phyloP scores from a whole-genome alignment of 23 red algal species.

The Agarophyton chilense region DNA sequence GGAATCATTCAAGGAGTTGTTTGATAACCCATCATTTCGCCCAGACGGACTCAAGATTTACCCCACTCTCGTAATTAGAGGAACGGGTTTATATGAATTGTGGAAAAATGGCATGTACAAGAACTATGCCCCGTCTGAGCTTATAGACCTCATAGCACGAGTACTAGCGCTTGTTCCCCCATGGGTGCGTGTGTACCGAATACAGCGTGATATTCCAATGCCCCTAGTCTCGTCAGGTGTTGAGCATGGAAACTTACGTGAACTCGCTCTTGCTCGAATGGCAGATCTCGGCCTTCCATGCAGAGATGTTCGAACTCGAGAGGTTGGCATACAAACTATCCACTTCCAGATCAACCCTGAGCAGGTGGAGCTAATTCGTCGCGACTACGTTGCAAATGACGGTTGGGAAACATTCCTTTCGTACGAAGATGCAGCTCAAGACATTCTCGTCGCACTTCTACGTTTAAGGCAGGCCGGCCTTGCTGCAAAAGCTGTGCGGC shows the following conservation, averaged over 20 bases:
- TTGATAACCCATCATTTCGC: conserved; percentile 99
- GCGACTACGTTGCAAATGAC: conserved; percentile 98
- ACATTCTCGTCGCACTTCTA: conserved; percentile 94
- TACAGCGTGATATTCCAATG: conserved; percentile 99
- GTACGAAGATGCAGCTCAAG: conserved; percentile 94
- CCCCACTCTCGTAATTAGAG: conserved; percentile 91
- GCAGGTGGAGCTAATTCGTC: conserved; percentile 89
- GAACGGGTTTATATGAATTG: conserved; percentile 97
- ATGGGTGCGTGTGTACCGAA: conserved; percentile 97
- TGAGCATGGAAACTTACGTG: conserved; percentile 95
- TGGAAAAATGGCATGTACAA: conserved; percentile 94
- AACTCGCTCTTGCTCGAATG: conserved; percentile 89
- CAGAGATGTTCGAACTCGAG: conserved; percentile 97
- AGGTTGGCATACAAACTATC: conserved; percentile 96
- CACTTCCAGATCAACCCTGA: conserved; percentile 89
- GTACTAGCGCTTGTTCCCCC: conserved; percentile 90
- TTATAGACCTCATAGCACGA: conserved; percentile 88
- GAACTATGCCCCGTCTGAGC: conserved; percentile 83
- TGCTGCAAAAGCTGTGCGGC: conserved; percentile 62
- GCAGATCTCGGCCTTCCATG: conserved; percentile 90
- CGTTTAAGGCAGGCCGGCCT: conserved; percentile 73
- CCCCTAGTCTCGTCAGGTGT: conserved; percentile 97
- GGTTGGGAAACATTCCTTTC: conserved; percentile 99
- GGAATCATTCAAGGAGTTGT: conserved; percentile 96
- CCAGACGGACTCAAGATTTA: conserved; percentile 99